Percentiles rank a stretch among this genome's conserved stretches.
These are phyloP conservation scores for Paragyromitra xinjiangensis DNA, from an alignment of 495 filamentous ascomycete genomes.

Conservation along the genomic window DNA sequence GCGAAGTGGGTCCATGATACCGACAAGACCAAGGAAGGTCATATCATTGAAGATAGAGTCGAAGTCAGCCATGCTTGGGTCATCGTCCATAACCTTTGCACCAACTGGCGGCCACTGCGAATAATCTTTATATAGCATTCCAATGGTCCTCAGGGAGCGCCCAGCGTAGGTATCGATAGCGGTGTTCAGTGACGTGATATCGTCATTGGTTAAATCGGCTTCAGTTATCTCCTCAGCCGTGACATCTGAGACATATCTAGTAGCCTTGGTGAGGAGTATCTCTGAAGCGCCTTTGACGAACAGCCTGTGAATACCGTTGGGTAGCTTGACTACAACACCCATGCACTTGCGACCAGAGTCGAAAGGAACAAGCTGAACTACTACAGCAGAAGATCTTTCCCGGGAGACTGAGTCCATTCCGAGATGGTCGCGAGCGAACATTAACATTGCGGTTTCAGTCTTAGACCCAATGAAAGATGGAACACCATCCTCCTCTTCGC, in stretches of 20 bases:
- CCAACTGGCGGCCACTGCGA: conserved; percentile 84
- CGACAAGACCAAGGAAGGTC: conserved; percentile 79
- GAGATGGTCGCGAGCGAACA: conserved; percentile 77
- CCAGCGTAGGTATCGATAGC: conserved; percentile 81
- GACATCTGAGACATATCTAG: conserved; percentile 75
- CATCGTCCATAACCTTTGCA: conserved; percentile 71
- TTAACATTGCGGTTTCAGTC: conserved; percentile 84
- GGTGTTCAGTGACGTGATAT: conserved; percentile 67
- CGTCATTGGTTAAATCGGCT: conserved; percentile 66
- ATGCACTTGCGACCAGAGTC: conserved; percentile 75
- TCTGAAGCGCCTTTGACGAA: conserved; percentile 77
- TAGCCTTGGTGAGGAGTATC: conserved; percentile 75
- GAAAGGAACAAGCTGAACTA: conserved; percentile 73
- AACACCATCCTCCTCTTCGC: conserved; percentile 75
- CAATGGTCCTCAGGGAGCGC: conserved; percentile 86
- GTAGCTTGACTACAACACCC: conserved; percentile 70
- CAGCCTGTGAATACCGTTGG: conserved; percentile 67
- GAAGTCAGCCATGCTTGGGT: conserved; percentile 75
- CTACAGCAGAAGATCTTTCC: conserved; percentile 73
- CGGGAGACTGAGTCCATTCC: conserved; percentile 76
- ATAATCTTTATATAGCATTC: conserved; percentile 86
- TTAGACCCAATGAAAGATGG: conserved; percentile 84
- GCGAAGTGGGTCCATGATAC: conserved; percentile 88
- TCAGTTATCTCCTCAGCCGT: conserved; percentile 67
- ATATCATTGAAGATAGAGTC: conserved; percentile 81